A percentile compares a stretch with the other conserved stretches of the same genome.
Conservation (phyloP, 148 eudicot genomes). For the Amaranthus cruentus region DNA sequence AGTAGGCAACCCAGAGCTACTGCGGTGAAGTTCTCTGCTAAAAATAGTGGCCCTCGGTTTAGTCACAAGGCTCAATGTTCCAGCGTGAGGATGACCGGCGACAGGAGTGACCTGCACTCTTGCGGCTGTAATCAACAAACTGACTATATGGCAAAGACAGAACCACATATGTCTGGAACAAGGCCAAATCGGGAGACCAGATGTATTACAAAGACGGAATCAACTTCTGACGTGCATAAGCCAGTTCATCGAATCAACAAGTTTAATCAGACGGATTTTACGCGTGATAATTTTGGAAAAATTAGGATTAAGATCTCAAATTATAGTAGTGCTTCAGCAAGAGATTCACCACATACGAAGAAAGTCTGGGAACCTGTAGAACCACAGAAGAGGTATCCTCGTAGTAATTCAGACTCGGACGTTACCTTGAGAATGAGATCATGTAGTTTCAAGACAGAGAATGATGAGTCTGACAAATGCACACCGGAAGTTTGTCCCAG, state of each 20-base stretch:
- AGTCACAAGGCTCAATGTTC: constrained; percentile 50
- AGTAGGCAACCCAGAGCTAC: constrained; percentile 48
- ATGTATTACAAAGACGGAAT: constrained; percentile 39
- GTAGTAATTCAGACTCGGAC: constrained; percentile 74
- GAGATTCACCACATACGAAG: constrained; percentile 50
- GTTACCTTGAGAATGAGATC: constrained; percentile 55
- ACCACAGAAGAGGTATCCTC: constrained; percentile 55
- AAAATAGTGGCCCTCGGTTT: constrained; percentile 41
- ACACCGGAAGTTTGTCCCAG: constrained; percentile 31
- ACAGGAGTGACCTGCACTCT: constrained; percentile 41
- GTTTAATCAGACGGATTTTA: constrained; percentile 41
- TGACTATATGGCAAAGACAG: constrained; percentile 50
- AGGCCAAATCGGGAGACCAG: constrained; percentile 42
- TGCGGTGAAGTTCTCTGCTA: constrained; percentile 40
- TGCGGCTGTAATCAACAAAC: constrained; percentile 66
- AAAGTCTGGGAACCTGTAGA: constrained; percentile 98
- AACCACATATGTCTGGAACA: constrained; percentile 29
- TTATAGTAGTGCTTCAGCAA: constrained; percentile 35
- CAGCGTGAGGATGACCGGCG: constrained; percentile 36
- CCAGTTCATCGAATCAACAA: constrained; percentile 49
- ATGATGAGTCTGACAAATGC: constrained; percentile 35
- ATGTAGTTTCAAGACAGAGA: constrained; percentile 39
- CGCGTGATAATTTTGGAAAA: constrained; percentile 50
- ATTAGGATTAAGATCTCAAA: constrained; percentile 47
- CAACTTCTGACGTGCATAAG: constrained; percentile 44